Evolutionary conservation across 192 early-diverging fungal genomes (phyloP), one percentile per base, ranked within the genome.

Genomic region (Backusella tarrabulga): DNA sequence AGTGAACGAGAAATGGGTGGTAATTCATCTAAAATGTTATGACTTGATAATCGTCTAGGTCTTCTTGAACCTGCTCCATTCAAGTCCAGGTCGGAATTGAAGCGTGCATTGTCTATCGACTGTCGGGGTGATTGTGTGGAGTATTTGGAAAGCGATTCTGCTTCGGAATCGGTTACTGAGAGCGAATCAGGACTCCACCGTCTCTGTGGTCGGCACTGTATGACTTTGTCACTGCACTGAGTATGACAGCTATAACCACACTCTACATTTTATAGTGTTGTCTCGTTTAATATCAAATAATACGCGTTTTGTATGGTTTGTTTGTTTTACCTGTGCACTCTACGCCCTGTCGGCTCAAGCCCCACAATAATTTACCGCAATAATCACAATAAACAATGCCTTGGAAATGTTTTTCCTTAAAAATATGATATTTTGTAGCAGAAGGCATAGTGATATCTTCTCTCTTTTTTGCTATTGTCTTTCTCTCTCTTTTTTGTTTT

Each of bases 141-240:
- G 38, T 77, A 67, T 36, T 77, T 73, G 1, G 71, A 68, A 54
- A 81, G 29, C 17, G 73, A 75, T 50, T 79, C 78, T 26, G 73
- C 72, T 38, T 81, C 80, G 34, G 80, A 81, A 44, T 81, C 80
- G 12, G 80, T 81, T 1, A 81, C 76, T 21, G 76, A 74, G 11
- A 77, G 46, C 2, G 66, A 73, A n/a, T 77, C 80, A 21, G 76
- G 68, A 72, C 73, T 68, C 9, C 71, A 44, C 3, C 80, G 76
- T 35, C 76, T 35, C 66, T 73, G 56, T 29, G 73, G 73, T 34
- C 76, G 50, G 32, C 80, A 81, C 71, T 81, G 76, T 32, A 81
- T 67, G 15, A 72, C 76, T 38, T 77, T 71, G 35, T 77, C 73
- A 38, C 76, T 72, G 34, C 80, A 81, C 4, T 44, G 34, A 54